Conservation (phyloP, 176 grass and related monocot species). For the Ensete glaucum region DNA sequence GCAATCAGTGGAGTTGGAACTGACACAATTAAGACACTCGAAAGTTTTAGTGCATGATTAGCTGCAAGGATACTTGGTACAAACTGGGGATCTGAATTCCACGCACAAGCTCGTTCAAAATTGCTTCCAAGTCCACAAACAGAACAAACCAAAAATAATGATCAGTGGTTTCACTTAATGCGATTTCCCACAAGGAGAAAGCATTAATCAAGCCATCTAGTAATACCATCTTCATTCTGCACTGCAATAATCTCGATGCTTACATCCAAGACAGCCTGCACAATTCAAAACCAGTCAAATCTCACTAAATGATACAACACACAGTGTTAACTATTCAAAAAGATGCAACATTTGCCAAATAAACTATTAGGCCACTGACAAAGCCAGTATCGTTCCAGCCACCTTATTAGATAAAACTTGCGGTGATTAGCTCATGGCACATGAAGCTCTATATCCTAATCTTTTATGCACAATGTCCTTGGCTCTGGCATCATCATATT, state of each 20-base stretch:
- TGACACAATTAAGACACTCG: neutral
- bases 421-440: no score
- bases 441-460: no score
- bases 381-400: no score
- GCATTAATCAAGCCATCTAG: conserved; percentile 59
- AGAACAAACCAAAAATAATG: conserved; percentile 6
- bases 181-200: conserved; percentile 3
- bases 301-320: neutral
- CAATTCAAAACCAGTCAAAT: neutral
- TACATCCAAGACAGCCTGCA: conserved; percentile 71
- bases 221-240: conserved; percentile 70
- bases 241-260: conserved; percentile 72
- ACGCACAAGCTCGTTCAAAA: neutral
- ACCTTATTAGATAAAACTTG: no score
- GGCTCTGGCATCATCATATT: no score
- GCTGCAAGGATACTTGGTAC: neutral
- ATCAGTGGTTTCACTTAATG: conserved; percentile 7
- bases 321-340: neutral
- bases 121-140: neutral
- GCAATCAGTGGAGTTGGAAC: no score
- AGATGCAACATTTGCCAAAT: no score
- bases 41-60: neutral
- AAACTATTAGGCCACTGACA: no score
- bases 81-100: neutral
- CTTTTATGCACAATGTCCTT: no score